These are phyloP conservation scores for Firmiana major DNA, from an alignment of 345 rosid genomes.

Conservation along the genomic window DNA sequence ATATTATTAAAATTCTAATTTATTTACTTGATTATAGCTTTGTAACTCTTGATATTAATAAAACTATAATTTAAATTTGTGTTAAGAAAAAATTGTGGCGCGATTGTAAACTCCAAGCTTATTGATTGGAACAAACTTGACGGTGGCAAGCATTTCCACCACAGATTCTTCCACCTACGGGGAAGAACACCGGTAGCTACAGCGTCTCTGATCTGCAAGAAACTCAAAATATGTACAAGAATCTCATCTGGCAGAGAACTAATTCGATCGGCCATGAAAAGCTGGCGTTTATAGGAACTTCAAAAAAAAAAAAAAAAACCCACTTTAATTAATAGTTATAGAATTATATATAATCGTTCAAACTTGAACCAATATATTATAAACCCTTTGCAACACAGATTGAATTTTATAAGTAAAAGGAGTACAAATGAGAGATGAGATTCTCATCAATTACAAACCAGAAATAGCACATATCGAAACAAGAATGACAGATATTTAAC, in stretches of 20 bases:
- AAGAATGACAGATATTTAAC: too few relatives aligned
- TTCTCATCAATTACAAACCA: too few relatives aligned
- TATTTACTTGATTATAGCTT: too few relatives aligned
- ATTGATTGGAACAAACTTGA: not conserved
- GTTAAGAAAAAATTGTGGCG: not conserved
- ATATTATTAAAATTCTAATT: too few relatives aligned
- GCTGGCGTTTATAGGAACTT: not conserved
- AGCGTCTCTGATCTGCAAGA: not conserved
- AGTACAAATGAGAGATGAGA: too few relatives aligned
- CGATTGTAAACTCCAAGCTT: not conserved
- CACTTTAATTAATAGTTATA: too few relatives aligned
- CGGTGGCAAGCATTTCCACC: not conserved
- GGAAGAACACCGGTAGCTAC: not conserved
- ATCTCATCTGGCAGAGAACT: not conserved
- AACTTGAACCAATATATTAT: not conserved
- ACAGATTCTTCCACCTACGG: not conserved
- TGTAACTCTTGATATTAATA: not conserved
- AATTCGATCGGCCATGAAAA: not conserved
- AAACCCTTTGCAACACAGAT: too few relatives aligned
- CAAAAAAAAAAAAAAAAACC: not conserved
- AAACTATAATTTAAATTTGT: too few relatives aligned
- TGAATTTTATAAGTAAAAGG: too few relatives aligned
- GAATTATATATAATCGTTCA: too few relatives aligned
- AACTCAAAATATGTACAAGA: not conserved
- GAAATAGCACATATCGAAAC: too few relatives aligned